phyloP scores from a whole-genome alignment of 768 basidiomycete genomes.

The Tulasnella sp. region DNA sequence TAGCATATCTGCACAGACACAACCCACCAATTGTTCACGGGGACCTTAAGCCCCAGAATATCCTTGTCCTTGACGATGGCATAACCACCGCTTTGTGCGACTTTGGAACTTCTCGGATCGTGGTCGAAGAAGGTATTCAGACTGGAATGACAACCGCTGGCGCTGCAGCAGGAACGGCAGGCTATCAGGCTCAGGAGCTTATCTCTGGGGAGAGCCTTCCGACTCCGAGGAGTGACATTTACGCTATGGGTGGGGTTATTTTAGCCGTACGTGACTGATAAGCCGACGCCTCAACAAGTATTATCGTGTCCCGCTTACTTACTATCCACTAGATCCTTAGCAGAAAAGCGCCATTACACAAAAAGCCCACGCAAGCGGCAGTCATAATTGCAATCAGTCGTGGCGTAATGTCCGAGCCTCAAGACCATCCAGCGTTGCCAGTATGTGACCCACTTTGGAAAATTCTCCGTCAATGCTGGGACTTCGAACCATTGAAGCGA shows the following conservation, averaged over 20 bases:
- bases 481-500: not conserved
- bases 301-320: not conserved
- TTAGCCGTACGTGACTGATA: not conserved
- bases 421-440: not conserved
- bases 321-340: not conserved
- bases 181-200: slow-evolving; percentile 6
- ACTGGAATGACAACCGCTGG: not conserved
- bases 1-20: slow-evolving; percentile 34
- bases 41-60: slow-evolving; percentile 34
- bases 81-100: slow-evolving; percentile 9
- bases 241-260: not conserved
- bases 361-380: not conserved
- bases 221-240: not conserved
- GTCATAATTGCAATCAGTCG: not conserved
- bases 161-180: not conserved
- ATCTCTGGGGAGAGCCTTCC: not conserved
- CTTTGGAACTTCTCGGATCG: slow-evolving; percentile 9
- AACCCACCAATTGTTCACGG: slow-evolving; percentile 36
- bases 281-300: not conserved
- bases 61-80: not conserved
- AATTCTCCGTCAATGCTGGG: not conserved
- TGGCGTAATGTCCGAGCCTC: not conserved
- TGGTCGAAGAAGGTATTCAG: not conserved
- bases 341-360: not conserved
- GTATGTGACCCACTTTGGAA: not conserved